Evolutionary conservation across 2,329 filamentous ascomycete genomes (phyloP), one percentile per base, ranked within the genome.

Genomic region (Camptophora hylomeconis): DNA sequence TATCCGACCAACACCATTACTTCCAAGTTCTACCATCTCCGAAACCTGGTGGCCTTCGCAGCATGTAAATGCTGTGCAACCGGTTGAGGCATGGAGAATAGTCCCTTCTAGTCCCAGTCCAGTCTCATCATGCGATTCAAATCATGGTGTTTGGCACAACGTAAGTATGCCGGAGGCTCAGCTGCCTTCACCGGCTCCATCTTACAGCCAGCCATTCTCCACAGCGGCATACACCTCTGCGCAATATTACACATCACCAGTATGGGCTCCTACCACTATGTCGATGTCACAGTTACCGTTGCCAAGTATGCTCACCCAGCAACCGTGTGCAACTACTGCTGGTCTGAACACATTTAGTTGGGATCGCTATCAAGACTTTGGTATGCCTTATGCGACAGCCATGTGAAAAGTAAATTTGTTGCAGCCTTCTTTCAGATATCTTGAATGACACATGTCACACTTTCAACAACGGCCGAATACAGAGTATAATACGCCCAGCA

Each of bases 51-150:
- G 86, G 87, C 75, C 78, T 32, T 78, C 82, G 47, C 61, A 69
- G 26, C 65, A 68, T 18, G 62, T 80, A 33, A 69, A 75, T 32
- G 67, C 72, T 31, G 68, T 67, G 22, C 60, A 83, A 38, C 73
- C 77, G 2, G 73, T 92, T 35, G 84, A 95, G 37, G 69, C 81
- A 32, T 95, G 87, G 87, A 83, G 79, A 54, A 75, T 94, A 43
- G 65, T 94, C 31, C 80, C 86, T 25, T 94, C 87, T 31, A 93
- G 82, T 48, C 81, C 84, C 28, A 82, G 75, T 53, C 72, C 81
- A 29, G 73, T 79, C 21, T 76, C 80, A 18, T 78, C 77, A 31
- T 68, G 67, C 51, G 82, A 89, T 51, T 76, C 75, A 30, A 66
- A 70, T 46, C 67, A 73, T 33, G 69, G 74, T 28, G 70, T 87